A percentile compares a stretch with the other conserved stretches of the same genome.
These are phyloP conservation scores for Leucosporidium creatinivorum DNA, from an alignment of 768 basidiomycete genomes.

Conservation along the genomic window DNA sequence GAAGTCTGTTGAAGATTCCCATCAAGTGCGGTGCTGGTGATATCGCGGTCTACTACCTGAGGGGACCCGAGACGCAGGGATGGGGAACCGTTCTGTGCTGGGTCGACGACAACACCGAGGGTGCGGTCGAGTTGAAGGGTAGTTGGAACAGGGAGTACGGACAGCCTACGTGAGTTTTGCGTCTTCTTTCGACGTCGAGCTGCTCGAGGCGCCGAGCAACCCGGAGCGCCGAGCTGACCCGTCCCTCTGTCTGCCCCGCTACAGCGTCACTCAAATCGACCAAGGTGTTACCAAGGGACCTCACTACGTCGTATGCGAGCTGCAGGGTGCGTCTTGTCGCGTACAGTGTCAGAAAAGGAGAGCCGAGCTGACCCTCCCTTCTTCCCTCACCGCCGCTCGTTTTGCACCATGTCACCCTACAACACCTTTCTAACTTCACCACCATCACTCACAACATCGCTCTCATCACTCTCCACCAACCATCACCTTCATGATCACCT, in stretches of 20 bases:
- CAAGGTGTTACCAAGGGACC: slow-evolving; percentile 73
- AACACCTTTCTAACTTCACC: too few species aligned
- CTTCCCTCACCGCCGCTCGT: too few species aligned
- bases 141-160: slow-evolving; percentile 52
- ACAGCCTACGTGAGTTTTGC: slow-evolving; percentile 58
- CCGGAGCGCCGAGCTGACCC: too few species aligned
- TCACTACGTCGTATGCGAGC: slow-evolving; percentile 85
- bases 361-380: too few species aligned
- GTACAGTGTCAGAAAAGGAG: too few species aligned
- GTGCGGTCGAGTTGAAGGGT: slow-evolving; percentile 70
- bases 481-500: too few species aligned
- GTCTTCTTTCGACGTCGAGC: too few species aligned
- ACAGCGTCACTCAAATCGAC: slow-evolving; percentile 78
- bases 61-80: slow-evolving; percentile 54
- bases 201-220: too few species aligned
- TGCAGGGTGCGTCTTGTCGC: slow-evolving; percentile 47
- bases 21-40: slow-evolving; percentile 81
- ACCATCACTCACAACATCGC: too few species aligned
- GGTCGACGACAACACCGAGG: slow-evolving; percentile 91
- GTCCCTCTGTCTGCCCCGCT: background rate
- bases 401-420: too few species aligned
- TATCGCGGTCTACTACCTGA: slow-evolving; percentile 80
- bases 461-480: too few species aligned
- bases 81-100: slow-evolving; percentile 77
- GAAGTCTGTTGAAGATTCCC: slow-evolving; percentile 72